These are phyloP conservation scores for Tarenaya hassleriana DNA, from an alignment of 345 rosid species.

Conservation along the genomic window DNA sequence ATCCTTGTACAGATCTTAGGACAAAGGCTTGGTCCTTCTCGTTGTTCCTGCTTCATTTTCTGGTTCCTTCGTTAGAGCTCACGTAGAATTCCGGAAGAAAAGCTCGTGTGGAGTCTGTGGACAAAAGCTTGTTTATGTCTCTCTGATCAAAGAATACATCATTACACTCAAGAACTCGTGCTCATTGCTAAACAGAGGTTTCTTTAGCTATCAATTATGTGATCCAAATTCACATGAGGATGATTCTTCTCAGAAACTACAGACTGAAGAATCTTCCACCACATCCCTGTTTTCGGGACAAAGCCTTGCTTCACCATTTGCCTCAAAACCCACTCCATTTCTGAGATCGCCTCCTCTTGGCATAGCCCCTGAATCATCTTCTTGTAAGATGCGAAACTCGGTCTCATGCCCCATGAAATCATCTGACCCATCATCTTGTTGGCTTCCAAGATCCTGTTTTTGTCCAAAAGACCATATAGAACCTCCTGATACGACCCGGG, in stretches of 20 bases:
- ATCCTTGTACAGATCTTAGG: conserved; percentile 18
- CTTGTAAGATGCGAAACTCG: conserved; percentile 67
- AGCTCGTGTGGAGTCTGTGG: not conserved
- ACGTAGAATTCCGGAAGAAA: too few relatives aligned
- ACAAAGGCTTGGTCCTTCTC: not conserved
- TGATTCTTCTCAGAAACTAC: conserved; percentile 23
- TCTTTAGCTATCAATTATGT: conserved; percentile 14
- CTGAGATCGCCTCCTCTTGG: conserved; percentile 34
- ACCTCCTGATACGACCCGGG: conserved; percentile 72
- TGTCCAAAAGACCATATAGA: conserved; percentile 68
- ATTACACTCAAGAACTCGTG: not conserved
- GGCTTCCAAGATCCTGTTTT: conserved; percentile 45
- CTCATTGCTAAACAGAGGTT: conserved; percentile 4
- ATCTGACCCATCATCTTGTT: conserved; percentile 48
- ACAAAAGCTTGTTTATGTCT: not conserved
- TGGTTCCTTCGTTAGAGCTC: not conserved
- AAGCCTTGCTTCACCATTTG: conserved; percentile 73
- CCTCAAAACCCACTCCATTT: conserved; percentile 61
- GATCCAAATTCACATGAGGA: conserved; percentile 17
- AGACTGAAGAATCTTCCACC: conserved; percentile 44
- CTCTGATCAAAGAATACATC: not conserved
- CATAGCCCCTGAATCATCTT: conserved; percentile 59
- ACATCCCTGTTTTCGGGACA: conserved; percentile 70
- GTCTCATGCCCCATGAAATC: conserved; percentile 45
- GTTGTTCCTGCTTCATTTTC: not conserved